Base-by-base conservation (phyloP, 2,329 filamentous ascomycete species). In the Boeremia exigua region DNA sequence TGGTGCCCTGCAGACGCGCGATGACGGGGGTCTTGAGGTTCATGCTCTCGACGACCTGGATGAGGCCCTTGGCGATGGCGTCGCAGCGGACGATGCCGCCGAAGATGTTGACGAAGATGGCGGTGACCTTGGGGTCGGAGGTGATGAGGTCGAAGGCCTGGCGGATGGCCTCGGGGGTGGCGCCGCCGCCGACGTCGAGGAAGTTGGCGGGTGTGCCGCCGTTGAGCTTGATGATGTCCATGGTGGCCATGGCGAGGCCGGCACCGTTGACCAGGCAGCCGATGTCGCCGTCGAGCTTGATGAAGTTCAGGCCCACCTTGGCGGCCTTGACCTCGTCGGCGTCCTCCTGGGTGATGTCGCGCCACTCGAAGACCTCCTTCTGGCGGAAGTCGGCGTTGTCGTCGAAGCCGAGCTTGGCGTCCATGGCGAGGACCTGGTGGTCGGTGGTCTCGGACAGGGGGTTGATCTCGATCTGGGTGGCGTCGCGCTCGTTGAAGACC, bases 151-250 rank as follows among this genome's bases (percentile, higher is more conserved):
- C 93, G 76, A 99, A 99, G 66, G 95, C 95, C 80, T 95, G 90
- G 83, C 92, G 91, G 81, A 99, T 99, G 71, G 95, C 95, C 66
- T 93, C 89, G 30, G 95, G 93, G 58, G 95, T 99, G 67, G 95
- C 95, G 83, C 95, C 95, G 78, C 95, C 95, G 75, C 95, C 95
- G 68, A 99, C 95, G 77, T 99, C 95, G 69, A 99, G 85, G 88
- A 99, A 99, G 87, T 99, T 99, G 70, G 95, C 95, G 61, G 95
- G 95, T 75, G 87, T 84, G 63, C 95, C 95, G 69, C 95, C 95
- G 82, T 98, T 99, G 62, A 99, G 87, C 88, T 99, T 98, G 86
- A 99, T 99, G 79, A 99, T 98, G 80, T 99, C 95, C 95, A 99
- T 99, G 77, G 95, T 99, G 62, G 95, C 95, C 95, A 99, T 99